phyloP scores from a whole-genome alignment of 2,329 filamentous ascomycete genomes.

The Aspergillus pseudotamarii region DNA sequence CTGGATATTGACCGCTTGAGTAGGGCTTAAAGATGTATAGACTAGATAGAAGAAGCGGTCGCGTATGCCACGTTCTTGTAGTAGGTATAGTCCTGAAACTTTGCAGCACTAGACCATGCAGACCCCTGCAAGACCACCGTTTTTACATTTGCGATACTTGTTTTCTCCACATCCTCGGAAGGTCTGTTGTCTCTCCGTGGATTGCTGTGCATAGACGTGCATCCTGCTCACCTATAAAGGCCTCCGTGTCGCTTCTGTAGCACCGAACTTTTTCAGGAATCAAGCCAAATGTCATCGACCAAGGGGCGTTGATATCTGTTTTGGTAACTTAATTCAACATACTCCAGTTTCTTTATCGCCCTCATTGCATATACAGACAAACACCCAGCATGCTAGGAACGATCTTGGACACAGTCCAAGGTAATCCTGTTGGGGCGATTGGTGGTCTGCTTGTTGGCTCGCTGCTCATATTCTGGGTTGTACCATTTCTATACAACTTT shows the following conservation, averaged over 20 bases:
- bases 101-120: background rate
- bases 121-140: background rate
- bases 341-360: background rate
- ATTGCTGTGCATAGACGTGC: background rate
- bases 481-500: background rate
- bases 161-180: background rate
- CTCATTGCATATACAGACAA: background rate
- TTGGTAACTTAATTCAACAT: background rate
- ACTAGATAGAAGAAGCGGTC: rapidly evolving
- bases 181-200: background rate
- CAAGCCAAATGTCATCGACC: background rate
- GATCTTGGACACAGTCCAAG: background rate
- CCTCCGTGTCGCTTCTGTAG: no score
- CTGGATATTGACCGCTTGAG: background rate
- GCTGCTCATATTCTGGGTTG: background rate
- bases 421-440: background rate
- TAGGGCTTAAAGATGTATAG: rapidly evolving
- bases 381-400: background rate
- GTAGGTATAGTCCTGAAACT: background rate
- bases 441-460: background rate
- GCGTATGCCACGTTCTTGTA: background rate
- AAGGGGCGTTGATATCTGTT: background rate
- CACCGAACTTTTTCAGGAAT: background rate
- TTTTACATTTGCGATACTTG: no score
- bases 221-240: background rate